Conservation (phyloP, 2,329 filamentous ascomycete species). For the Colletotrichum navitas region DNA sequence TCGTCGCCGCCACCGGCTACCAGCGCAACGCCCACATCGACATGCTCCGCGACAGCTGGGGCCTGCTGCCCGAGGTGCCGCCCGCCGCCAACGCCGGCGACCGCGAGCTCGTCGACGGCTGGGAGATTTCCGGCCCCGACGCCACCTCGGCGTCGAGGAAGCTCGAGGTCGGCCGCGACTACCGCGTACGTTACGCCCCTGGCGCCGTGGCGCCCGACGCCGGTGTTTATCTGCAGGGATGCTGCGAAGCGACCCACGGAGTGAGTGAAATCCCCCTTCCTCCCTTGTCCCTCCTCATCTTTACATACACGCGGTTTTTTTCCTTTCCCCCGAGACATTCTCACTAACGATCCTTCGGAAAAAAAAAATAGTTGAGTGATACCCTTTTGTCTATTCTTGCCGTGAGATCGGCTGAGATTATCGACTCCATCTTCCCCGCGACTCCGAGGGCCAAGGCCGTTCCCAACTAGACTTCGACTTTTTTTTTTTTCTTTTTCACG, state of each 20-base stretch:
- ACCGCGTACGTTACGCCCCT: conserved; percentile 78
- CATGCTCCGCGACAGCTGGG: conserved; percentile 76
- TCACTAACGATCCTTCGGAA: conserved; percentile 41
- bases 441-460: conserved; percentile 31
- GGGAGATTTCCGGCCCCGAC: conserved; percentile 49
- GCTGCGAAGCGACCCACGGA: conserved; percentile 92
- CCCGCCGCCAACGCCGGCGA: conserved; percentile 24
- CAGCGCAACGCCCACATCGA: conserved; percentile 80
- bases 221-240: conserved; percentile 93
- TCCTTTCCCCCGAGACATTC: neutral
- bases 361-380: conserved; percentile 74
- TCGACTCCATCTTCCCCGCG: conserved; percentile 75
- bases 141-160: conserved; percentile 51
- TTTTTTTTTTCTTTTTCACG: neutral
- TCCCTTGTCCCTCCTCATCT: neutral
- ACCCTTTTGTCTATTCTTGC: conserved; percentile 84
- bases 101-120: conserved; percentile 51
- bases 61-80: conserved; percentile 69
- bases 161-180: conserved; percentile 81
- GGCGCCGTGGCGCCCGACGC: conserved; percentile 78
- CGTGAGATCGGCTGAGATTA: conserved; percentile 81
- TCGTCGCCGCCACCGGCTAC: conserved; percentile 93
- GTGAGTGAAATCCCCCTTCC: conserved; percentile 66
- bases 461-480: conserved; percentile 29
- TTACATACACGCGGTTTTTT: too few species aligned